phyloP scores from a whole-genome alignment of 306 rosid genomes.

The Pueraria montana region DNA sequence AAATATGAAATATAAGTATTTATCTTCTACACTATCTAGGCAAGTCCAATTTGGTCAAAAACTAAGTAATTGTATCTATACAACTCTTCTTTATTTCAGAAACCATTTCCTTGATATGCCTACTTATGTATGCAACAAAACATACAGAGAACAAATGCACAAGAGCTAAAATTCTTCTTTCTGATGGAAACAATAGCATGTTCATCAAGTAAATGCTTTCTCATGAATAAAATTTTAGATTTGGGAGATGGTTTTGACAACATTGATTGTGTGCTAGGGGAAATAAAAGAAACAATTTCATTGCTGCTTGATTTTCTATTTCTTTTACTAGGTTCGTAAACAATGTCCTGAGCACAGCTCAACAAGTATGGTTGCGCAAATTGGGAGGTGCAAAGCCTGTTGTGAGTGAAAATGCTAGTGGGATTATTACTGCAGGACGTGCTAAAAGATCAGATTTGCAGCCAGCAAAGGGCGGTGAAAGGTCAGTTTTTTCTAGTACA shows the following conservation, averaged over 20 bases:
- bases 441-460: slow-evolving; percentile 86
- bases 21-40: slow-evolving; percentile 29
- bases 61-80: slow-evolving; percentile 4
- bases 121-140: background rate
- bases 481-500: slow-evolving; percentile 64
- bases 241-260: slow-evolving; percentile 12
- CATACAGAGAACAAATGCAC: slow-evolving; percentile 11
- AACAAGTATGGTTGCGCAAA: slow-evolving; percentile 97
- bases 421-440: slow-evolving; percentile 97
- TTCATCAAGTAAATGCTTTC: slow-evolving; percentile 34
- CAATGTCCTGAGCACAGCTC: slow-evolving; percentile 96
- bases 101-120: slow-evolving; percentile 26
- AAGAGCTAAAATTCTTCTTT: slow-evolving; percentile 22
- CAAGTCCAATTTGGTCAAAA: slow-evolving; percentile 39
- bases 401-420: slow-evolving; percentile 78
- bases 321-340: slow-evolving; percentile 79
- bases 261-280: slow-evolving; percentile 2
- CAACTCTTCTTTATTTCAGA: background rate
- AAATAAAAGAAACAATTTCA: slow-evolving; percentile 30
- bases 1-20: background rate
- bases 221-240: slow-evolving; percentile 2
- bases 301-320: slow-evolving; percentile 24
- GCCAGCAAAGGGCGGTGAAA: slow-evolving; percentile 72
- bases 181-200: slow-evolving; percentile 23
- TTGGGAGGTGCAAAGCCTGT: slow-evolving; percentile 96